Base-by-base conservation (phyloP, 371 early-diverging fungal species). In the Chytridium lagenaria region DNA sequence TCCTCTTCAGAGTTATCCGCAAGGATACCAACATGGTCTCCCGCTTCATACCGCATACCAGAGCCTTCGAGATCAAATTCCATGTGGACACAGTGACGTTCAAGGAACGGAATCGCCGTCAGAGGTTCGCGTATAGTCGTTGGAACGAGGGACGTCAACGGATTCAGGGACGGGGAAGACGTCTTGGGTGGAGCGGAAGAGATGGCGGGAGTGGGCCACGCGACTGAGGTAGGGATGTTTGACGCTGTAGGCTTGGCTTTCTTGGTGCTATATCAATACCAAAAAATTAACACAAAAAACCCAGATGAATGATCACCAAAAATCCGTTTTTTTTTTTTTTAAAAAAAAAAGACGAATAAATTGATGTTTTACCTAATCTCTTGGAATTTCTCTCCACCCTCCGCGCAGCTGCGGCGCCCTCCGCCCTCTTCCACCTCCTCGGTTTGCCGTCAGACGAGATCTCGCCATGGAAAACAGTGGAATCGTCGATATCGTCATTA, bases 21-120 rank as follows among this genome's bases (percentile, higher is more conserved):
- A 89, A 91, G 96, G 59, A 98, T 85, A n/a, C 95, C 98, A 68
- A 96, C 86, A 75, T 98, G 98, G 77, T 98, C 99, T 59, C 99
- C 99, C 10, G 96, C 86, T 67, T 91, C 88, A 76, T 98, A 98
- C 30, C 78, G 82, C 70, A 98, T 78, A 31, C 92, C 93, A 22
- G 92, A 88, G 50, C 88, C 92, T 2, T 83, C 72, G 39, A 97
- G 84, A 72, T 96, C 97, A 15, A 98, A 84, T 72, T 98, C 99
- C 71, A 97, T 77, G 80, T 98, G 99, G 67, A 95, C 79, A 78
- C 96, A 93, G 73, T 92, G 88, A 59, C 98, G 93, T 65, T 90
- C 91, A 37, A 87, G 67, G 82, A 69, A 44, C 31, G 83, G 59
- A 67, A 16, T 57, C 57, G 34, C 61, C 70, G 23, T 69, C 39